These are phyloP conservation scores for Elongisporangium undulatum DNA, from an alignment of 352 stramenopile species.

Conservation along the genomic window DNA sequence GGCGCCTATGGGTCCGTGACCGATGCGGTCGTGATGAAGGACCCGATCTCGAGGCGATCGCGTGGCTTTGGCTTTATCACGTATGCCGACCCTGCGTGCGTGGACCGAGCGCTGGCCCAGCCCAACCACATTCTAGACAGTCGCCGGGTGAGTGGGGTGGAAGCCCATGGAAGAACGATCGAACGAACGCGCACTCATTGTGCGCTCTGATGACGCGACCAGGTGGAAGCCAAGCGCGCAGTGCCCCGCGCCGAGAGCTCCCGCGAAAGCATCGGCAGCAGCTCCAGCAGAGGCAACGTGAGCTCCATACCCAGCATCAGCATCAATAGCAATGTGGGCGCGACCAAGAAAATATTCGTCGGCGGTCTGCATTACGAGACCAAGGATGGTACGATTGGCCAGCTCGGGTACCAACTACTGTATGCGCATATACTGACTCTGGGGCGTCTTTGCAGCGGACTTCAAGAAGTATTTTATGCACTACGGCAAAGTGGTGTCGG, in stretches of 20 bases:
- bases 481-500: slow-evolving; percentile 90
- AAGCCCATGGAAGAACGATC: background rate
- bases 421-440: background rate
- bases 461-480: slow-evolving; percentile 93
- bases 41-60: slow-evolving; percentile 88
- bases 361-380: slow-evolving; percentile 92
- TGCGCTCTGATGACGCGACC: slow-evolving; percentile 4
- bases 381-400: slow-evolving; percentile 89
- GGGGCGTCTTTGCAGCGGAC: slow-evolving; percentile 40
- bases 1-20: slow-evolving; percentile 85
- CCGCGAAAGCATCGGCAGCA: slow-evolving; percentile 48
- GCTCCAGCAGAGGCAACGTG: slow-evolving; percentile 44
- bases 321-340: slow-evolving; percentile 52
- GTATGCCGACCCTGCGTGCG: slow-evolving; percentile 83
- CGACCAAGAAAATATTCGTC: slow-evolving; percentile 92
- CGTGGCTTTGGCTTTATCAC: slow-evolving; percentile 94
- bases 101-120: slow-evolving; percentile 87
- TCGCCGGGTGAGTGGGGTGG: slow-evolving; percentile 54
- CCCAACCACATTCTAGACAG: slow-evolving; percentile 90
- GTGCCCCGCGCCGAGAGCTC: slow-evolving; percentile 85
- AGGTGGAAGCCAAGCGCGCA: slow-evolving; percentile 91
- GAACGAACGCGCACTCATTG: slow-evolving; percentile 6
- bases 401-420: too few relatives aligned
- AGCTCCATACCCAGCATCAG: slow-evolving; percentile 51
- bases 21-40: slow-evolving; percentile 93